Evolutionary conservation across 257 asterid genomes (phyloP).

Genomic region (Plantago major): DNA sequence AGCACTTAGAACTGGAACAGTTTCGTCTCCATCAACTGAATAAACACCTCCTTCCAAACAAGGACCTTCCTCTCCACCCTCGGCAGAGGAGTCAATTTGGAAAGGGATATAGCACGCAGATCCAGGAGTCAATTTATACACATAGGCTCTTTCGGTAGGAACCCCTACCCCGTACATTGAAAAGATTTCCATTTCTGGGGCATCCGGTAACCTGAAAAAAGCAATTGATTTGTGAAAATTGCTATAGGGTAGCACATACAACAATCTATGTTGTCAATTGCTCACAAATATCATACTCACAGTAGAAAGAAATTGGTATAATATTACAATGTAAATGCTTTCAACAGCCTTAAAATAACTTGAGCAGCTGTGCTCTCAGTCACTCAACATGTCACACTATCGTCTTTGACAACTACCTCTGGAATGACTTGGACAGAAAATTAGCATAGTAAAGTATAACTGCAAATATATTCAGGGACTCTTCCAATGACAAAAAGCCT

Average conservation of each 20-base stretch:
- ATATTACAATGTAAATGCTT: too few species aligned
- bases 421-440: too few species aligned
- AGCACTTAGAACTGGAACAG: conserved; percentile 73
- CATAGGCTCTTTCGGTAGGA: conserved; percentile 84
- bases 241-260: not conserved
- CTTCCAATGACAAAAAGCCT: too few species aligned
- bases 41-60: conserved; percentile 81
- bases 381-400: too few species aligned
- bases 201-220: conserved; percentile 67
- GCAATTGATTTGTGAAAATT: not conserved
- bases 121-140: conserved; percentile 57
- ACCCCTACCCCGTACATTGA: conserved; percentile 92
- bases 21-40: conserved; percentile 77
- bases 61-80: conserved; percentile 44
- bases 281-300: too few species aligned
- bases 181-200: conserved; percentile 79
- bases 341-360: too few species aligned
- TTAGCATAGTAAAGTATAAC: too few species aligned
- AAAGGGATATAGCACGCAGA: conserved; percentile 70
- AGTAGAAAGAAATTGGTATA: too few species aligned
- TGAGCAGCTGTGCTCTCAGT: too few species aligned
- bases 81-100: conserved; percentile 70
- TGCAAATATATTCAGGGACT: too few species aligned
- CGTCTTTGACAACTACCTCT: too few species aligned
- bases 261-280: too few species aligned